A percentile compares a stretch with the other conserved stretches of the same genome.
Evolutionary conservation across 129 eudicot genomes (phyloP).

Genomic region (Flaveria ramosissima): DNA sequence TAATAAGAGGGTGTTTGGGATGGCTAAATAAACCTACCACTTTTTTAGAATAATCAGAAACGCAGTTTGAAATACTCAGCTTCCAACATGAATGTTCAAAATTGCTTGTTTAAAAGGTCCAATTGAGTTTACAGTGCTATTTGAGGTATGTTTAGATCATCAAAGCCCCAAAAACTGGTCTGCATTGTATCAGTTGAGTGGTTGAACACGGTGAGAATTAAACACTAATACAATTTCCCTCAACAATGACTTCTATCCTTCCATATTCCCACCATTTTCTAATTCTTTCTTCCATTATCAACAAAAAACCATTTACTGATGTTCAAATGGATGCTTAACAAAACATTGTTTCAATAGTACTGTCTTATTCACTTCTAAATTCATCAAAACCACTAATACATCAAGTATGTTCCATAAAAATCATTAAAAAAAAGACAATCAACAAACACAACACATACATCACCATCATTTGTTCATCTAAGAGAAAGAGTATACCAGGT

Average conservation of each 20-base stretch:
- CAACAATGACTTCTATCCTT: not conserved
- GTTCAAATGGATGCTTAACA: no score
- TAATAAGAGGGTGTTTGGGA: not conserved
- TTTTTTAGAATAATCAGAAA: not conserved
- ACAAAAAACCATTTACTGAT: not conserved
- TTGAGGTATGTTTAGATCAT: no score
- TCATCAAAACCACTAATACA: constrained; percentile 5
- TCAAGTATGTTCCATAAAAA: not conserved
- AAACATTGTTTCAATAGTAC: no score
- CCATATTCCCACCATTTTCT: not conserved
- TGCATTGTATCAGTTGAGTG: no score
- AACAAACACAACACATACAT: no score
- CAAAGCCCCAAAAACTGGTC: no score
- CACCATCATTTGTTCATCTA: no score
- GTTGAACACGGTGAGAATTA: not conserved
- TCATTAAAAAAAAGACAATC: not conserved
- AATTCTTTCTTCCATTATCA: not conserved
- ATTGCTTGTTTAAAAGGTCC: not conserved
- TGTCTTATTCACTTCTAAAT: not conserved
- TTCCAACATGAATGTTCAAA: not conserved
- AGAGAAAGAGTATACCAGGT: constrained; percentile 52
- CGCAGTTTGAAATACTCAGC: not conserved
- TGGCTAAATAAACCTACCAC: not conserved
- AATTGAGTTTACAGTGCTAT: no score
- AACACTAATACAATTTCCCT: no score